A percentile compares a stretch with the other conserved stretches of the same genome.
Evolutionary conservation across 305 asterid species (phyloP).

Genomic region (Nicotiana rustica): DNA sequence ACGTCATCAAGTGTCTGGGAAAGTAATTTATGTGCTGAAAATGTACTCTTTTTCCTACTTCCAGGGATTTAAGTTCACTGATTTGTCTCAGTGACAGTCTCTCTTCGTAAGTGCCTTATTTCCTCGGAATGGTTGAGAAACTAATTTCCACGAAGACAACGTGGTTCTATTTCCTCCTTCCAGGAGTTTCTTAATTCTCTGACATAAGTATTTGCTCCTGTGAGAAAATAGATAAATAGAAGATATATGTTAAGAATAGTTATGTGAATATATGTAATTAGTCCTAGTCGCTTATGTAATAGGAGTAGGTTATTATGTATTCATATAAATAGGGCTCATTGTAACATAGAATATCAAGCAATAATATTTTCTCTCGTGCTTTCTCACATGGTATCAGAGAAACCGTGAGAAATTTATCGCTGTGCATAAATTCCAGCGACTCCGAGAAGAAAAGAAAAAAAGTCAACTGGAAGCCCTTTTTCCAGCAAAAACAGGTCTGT

Average conservation of each 20-base stretch:
- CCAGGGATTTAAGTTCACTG: slow-evolving; percentile 22
- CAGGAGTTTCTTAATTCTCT: slow-evolving; percentile 2
- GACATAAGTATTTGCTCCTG: neutral
- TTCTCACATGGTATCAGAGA: no score
- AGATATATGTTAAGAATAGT: neutral
- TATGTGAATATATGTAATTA: no score
- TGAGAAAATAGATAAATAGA: neutral
- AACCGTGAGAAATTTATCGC: no score
- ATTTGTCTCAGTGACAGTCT: neutral
- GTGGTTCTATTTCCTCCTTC: slow-evolving; percentile 5
- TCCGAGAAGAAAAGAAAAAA: no score
- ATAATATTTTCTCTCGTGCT: no score
- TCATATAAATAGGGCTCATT: no score
- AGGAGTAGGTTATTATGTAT: no score
- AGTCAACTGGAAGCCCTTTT: no score
- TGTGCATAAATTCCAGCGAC: no score
- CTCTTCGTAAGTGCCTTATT: neutral
- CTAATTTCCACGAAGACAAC: neutral
- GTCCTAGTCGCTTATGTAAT: no score
- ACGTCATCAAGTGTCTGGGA: neutral
- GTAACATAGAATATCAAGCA: no score
- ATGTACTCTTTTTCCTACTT: slow-evolving; percentile 16
- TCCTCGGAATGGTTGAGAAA: neutral
- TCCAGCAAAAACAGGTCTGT: no score
- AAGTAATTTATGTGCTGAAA: neutral